These are phyloP conservation scores for Neltuma alba DNA, from an alignment of 306 rosid species.

Conservation along the genomic window DNA sequence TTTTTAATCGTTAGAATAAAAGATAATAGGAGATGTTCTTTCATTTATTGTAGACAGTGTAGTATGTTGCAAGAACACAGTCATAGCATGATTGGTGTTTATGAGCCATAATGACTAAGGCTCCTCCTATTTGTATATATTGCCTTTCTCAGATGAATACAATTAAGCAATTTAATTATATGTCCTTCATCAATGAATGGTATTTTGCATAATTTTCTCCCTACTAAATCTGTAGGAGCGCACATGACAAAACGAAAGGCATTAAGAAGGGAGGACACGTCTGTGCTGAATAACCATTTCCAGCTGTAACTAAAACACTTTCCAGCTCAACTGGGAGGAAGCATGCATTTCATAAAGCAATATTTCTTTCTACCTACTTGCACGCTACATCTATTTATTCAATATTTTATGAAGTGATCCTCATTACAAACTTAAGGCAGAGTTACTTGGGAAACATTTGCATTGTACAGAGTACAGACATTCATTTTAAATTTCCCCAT, in stretches of 20 bases:
- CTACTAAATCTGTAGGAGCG: too few species aligned
- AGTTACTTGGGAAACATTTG: background rate
- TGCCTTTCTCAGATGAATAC: too few species aligned
- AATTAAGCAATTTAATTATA: too few species aligned
- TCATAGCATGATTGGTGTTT: too few species aligned
- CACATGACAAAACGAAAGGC: background rate
- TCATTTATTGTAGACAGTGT: too few species aligned
- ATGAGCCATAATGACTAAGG: too few species aligned
- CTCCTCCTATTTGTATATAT: too few species aligned
- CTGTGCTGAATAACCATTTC: background rate
- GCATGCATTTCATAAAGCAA: background rate
- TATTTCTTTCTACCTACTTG: background rate
- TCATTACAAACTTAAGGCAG: background rate
- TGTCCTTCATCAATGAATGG: too few species aligned
- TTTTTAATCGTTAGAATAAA: background rate
- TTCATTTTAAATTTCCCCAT: background rate
- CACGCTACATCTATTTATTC: background rate
- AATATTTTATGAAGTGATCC: background rate
- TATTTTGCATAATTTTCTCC: too few species aligned
- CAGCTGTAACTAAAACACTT: background rate
- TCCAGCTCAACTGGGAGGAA: background rate
- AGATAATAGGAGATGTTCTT: too few species aligned
- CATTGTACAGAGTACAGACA: background rate
- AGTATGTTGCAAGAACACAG: too few species aligned
- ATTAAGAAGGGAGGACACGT: background rate